Evolutionary conservation across 176 grass and related monocot genomes (phyloP).

Genomic region (Thinopyrum elongatum): DNA sequence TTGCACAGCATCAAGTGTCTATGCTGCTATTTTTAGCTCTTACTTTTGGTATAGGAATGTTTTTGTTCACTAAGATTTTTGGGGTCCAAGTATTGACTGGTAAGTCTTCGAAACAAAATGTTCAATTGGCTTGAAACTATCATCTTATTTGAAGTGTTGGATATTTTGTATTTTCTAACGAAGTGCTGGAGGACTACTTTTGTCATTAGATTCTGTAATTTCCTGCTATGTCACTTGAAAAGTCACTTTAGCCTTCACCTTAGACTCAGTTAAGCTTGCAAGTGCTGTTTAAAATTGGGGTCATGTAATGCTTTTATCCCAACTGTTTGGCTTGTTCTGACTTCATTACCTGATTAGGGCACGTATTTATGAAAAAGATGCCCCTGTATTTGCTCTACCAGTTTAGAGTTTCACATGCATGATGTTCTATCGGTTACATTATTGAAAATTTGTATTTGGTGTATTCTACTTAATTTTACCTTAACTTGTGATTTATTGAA

Average conservation of each 20-base stretch:
- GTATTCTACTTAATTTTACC: constrained; percentile 15
- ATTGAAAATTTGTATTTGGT: neutral
- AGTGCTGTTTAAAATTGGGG: neutral
- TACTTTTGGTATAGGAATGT: constrained; percentile 79
- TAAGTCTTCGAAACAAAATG: constrained; percentile 28
- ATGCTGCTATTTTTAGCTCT: constrained; percentile 83
- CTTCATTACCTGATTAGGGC: neutral
- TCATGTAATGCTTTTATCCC: constrained; percentile 1
- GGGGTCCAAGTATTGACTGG: constrained; percentile 73
- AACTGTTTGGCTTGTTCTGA: neutral
- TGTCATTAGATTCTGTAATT: neutral
- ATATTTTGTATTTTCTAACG: neutral
- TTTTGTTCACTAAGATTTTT: constrained; percentile 78
- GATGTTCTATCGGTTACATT: neutral
- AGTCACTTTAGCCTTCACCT: neutral
- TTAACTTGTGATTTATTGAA: neutral
- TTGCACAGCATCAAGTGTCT: constrained; percentile 90
- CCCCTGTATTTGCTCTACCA: neutral
- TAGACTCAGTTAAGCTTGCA: neutral
- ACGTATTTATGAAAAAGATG: neutral
- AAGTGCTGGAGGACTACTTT: neutral
- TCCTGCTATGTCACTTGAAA: neutral
- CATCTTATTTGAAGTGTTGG: constrained; percentile 5
- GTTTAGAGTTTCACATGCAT: neutral
- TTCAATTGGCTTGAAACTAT: neutral